Conservation (phyloP, 441 rosid species). For the Pelargonium cotyledonis region DNA sequence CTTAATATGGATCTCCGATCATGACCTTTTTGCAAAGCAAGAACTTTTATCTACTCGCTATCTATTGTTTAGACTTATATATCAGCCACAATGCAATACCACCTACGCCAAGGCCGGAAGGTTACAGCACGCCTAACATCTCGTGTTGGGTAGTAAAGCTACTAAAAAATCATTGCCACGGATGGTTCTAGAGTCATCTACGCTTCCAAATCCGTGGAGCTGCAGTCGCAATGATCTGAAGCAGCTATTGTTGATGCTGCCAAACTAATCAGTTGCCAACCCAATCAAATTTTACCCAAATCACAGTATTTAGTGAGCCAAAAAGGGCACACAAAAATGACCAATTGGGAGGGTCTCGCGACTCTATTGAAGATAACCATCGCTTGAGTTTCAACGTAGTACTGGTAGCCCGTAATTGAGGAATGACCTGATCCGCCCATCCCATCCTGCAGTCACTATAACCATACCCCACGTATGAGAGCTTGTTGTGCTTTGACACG, state of each 20-base stretch:
- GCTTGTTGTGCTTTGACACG: constrained; percentile 55
- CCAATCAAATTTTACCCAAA: constrained; percentile 1
- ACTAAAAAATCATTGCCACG: neutral
- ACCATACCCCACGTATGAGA: constrained; percentile 88
- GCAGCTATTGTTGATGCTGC: constrained; percentile 15
- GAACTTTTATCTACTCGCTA: neutral
- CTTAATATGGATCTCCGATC: neutral
- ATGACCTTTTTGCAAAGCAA: constrained; percentile 5
- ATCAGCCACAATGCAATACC: too few species aligned
- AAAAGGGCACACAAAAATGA: constrained; percentile 16
- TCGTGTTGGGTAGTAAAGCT: too few species aligned
- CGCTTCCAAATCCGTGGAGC: constrained; percentile 18
- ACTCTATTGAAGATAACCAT: neutral
- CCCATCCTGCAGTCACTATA: constrained; percentile 88
- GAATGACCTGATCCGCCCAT: constrained; percentile 84
- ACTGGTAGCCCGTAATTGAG: constrained; percentile 87
- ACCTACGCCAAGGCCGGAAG: too few species aligned
- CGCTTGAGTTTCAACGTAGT: constrained; percentile 1
- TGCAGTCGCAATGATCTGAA: constrained; percentile 11
- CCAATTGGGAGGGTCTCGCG: neutral
- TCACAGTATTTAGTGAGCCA: constrained; percentile 14
- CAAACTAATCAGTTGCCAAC: constrained; percentile 11
- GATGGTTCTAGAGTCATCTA: neutral
- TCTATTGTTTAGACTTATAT: neutral
- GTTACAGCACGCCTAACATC: too few species aligned